A percentile compares a stretch with the other conserved stretches of the same genome.
phyloP scores from a whole-genome alignment of 1,139 yeast species.

The Suhomyces kunorum region DNA sequence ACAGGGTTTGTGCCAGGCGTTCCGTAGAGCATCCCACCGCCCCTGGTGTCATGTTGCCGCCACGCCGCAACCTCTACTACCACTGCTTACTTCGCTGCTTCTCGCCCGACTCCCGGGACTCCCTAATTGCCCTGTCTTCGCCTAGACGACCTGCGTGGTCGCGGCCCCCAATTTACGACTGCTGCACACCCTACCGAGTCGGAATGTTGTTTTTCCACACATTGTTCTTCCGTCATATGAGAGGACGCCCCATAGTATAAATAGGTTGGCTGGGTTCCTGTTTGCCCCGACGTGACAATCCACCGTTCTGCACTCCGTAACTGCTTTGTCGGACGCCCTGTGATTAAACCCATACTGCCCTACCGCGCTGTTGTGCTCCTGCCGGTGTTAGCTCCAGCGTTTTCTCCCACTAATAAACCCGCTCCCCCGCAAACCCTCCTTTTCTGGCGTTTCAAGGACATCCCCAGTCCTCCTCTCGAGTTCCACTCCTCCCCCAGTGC shows the following conservation, averaged over 20 bases:
- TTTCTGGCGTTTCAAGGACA: too few species aligned
- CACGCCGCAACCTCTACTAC: too few species aligned
- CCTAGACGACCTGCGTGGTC: constrained; percentile 3
- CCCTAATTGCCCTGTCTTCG: not conserved
- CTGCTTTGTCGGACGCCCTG: not conserved
- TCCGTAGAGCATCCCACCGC: not conserved
- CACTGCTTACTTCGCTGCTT: not conserved
- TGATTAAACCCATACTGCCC: too few species aligned
- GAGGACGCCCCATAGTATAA: constrained; percentile 1
- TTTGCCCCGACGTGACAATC: too few species aligned
- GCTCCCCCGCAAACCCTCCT: too few species aligned
- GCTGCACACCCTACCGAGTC: constrained; percentile 1
- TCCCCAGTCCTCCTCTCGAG: too few species aligned
- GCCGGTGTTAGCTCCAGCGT: too few species aligned
- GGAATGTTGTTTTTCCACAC: constrained; percentile 6
- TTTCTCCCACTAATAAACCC: too few species aligned
- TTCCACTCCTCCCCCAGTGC: not conserved
- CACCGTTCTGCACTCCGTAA: not conserved
- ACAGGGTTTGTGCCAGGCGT: not conserved
- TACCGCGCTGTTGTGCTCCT: too few species aligned
- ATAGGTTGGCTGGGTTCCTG: not conserved
- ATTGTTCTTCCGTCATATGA: constrained; percentile 2
- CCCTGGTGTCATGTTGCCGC: not conserved
- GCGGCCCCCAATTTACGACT: constrained; percentile 4
- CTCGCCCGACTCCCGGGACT: not conserved